These are phyloP conservation scores for Lyophyllum atratum DNA, from an alignment of 768 basidiomycete genomes.

Conservation along the genomic window DNA sequence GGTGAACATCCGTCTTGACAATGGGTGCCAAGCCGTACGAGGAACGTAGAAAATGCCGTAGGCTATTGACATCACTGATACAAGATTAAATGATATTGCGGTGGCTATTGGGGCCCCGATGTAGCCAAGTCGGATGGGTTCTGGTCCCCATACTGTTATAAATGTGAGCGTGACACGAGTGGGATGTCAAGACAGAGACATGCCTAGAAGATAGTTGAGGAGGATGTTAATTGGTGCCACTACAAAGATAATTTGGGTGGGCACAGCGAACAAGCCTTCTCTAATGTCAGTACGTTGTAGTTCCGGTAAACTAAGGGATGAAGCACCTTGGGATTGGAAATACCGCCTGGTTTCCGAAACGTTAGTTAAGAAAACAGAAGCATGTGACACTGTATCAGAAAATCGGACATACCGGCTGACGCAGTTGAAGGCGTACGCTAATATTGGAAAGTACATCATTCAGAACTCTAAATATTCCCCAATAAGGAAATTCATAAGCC, in stretches of 20 bases:
- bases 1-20: slow-evolving; percentile 64
- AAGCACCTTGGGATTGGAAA: slow-evolving; percentile 79
- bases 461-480: not conserved
- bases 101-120: slow-evolving; percentile 92
- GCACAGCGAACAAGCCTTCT: slow-evolving; percentile 76
- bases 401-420: slow-evolving; percentile 40
- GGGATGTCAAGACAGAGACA: slow-evolving; percentile 4
- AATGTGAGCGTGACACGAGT: not conserved
- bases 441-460: not conserved
- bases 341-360: slow-evolving; percentile 48
- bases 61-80: slow-evolving; percentile 58
- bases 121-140: slow-evolving; percentile 79
- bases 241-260: slow-evolving; percentile 79
- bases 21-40: slow-evolving; percentile 81
- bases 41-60: slow-evolving; percentile 67
- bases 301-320: not conserved
- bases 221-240: slow-evolving; percentile 86
- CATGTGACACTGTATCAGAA: not conserved
- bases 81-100: slow-evolving; percentile 86
- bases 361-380: not conserved
- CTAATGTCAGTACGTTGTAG: not conserved
- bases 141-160: slow-evolving; percentile 76
- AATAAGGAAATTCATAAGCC: slow-evolving; percentile 12
- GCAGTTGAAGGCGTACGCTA: slow-evolving; percentile 54
- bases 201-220: slow-evolving; percentile 85